These are phyloP conservation scores for Talaromyces funiculosus DNA, from an alignment of 2,329 filamentous ascomycete genomes.

Conservation along the genomic window DNA sequence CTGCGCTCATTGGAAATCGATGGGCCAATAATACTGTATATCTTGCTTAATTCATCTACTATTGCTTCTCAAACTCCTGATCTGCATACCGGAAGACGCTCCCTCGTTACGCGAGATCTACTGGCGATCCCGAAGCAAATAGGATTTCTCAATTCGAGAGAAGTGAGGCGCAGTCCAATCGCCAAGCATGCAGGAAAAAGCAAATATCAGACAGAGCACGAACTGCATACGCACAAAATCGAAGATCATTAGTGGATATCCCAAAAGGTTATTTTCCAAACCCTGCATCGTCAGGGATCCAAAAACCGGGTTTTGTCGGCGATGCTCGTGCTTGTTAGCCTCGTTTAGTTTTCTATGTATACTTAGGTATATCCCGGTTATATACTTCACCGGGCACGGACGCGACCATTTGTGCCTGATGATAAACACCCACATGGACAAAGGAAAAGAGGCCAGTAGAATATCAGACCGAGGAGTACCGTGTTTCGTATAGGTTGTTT, in stretches of 20 bases:
- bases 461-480: neutral
- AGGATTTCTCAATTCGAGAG: neutral
- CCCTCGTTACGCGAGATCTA: constrained; percentile 2
- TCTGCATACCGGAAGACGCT: neutral
- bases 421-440: neutral
- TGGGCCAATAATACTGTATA: neutral
- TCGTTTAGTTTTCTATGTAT: too few species aligned
- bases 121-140: neutral
- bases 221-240: neutral
- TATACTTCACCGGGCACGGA: neutral
- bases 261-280: neutral
- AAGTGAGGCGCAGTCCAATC: neutral
- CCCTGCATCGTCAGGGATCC: neutral
- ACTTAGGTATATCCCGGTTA: too few species aligned
- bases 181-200: constrained; percentile 1
- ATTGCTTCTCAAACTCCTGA: neutral
- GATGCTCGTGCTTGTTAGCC: neutral
- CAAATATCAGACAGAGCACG: neutral
- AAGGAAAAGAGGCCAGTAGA: neutral
- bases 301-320: neutral
- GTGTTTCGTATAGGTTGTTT: neutral
- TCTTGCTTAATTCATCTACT: neutral
- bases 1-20: neutral
- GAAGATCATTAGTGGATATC: neutral
- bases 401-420: neutral